These are phyloP conservation scores for Yarrowia divulgata DNA, from an alignment of 805 yeast species.

Conservation along the genomic window DNA sequence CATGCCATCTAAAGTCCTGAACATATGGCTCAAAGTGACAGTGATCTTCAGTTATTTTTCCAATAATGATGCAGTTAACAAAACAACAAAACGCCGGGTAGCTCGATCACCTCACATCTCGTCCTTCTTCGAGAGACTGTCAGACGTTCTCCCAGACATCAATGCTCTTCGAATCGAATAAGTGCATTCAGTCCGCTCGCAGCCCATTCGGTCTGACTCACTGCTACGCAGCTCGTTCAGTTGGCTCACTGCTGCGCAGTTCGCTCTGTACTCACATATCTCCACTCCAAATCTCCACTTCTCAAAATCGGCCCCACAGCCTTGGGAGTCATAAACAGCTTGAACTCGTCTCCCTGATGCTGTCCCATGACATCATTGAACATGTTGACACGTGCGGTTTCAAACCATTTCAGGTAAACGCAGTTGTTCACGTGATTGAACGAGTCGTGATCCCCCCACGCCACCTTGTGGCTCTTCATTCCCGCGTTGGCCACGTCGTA, in stretches of 20 bases:
- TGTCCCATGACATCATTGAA: slow-evolving; percentile 41
- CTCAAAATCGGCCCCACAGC: slow-evolving; percentile 50
- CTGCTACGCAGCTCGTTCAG: not conserved
- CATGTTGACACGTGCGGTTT: slow-evolving; percentile 48
- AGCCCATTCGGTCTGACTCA: not conserved
- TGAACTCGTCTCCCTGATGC: slow-evolving; percentile 41
- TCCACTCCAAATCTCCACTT: slow-evolving; percentile 48
- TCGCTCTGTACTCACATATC: slow-evolving; percentile 42
- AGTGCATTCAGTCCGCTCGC: no score
- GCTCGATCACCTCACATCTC: no score
- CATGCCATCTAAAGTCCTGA: no score
- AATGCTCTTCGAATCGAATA: no score
- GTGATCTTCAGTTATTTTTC: no score
- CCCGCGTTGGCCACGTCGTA: slow-evolving; percentile 43
- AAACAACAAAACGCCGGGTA: no score
- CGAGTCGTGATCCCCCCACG: slow-evolving; percentile 48
- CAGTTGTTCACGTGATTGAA: slow-evolving; percentile 51
- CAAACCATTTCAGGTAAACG: slow-evolving; percentile 49
- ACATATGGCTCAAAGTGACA: no score
- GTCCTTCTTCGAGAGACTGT: no score
- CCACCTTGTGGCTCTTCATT: slow-evolving; percentile 43
- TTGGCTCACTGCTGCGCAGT: not conserved
- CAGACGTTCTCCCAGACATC: no score
- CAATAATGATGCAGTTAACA: no score
- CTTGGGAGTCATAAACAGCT: slow-evolving; percentile 43